Base-by-base conservation (phyloP, 257 asterid species). In the Capsicum rhomboideum region DNA sequence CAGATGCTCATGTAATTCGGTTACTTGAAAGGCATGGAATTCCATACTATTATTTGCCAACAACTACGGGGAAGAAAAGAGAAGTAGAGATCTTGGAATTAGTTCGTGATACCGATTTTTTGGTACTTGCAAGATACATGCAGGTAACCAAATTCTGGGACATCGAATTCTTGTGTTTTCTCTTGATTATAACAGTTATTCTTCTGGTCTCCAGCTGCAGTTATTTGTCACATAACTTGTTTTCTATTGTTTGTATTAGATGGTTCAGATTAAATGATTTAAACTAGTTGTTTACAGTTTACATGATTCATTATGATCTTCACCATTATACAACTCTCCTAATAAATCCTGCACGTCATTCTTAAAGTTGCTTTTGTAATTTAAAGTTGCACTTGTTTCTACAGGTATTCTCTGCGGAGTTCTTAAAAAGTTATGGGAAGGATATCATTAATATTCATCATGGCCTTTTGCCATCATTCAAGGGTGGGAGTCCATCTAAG, bases 71-170 rank as follows among this genome's bases (percentile, higher is more conserved):
- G 72, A 89, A 85, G 88, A 87, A 91, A 83, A 84, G 92, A 66
- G 99, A 96, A 85, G 90, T 82, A 64, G 97, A 92, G 83, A 90
- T 96, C 82, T 87, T 96, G 88, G 85, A 90, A 54, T 83, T 94
- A 89, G 95, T 92, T 82, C 90, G 89, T 89, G 98, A 92, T 90
- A 92, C 98, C 7, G 97, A 94, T 85, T 94, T 96, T 87, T 85
- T 96, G 68, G 93, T 96, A 84, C 99, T 96, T 90, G 98, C 98
- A 84, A 93, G 99, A 90, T 96, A 96, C 92, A 93, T 96, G 99
- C 99, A 96, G 98, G 99, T 94, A 90, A 83, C 50, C 63, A 26
- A 50, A 8, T 42, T 42, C 10, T 71, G 55, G 17, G 63, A 75
- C 44, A 75, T 75, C 0, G 44, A 49, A 75, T 17, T 75, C 61